Percentiles rank a stretch among this genome's conserved stretches.
Conservation (phyloP, 2,329 filamentous ascomycete species). For the Neonectria neomacrospora region DNA sequence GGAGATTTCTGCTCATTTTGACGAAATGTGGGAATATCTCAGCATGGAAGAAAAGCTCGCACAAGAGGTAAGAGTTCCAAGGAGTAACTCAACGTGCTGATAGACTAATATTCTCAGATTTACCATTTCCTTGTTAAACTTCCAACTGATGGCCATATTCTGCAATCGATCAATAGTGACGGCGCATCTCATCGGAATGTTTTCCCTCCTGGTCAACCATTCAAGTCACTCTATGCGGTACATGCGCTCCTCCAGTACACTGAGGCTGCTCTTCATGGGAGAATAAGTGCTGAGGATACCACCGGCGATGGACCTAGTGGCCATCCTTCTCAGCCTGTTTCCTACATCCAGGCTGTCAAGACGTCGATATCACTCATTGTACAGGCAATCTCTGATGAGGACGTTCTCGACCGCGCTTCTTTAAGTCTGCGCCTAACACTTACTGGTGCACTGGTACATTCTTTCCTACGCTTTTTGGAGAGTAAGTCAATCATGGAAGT, state of each 20-base stretch:
- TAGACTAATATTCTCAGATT: slow-evolving; percentile 58
- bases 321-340: slow-evolving; percentile 36
- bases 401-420: slow-evolving; percentile 57
- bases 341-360: slow-evolving; percentile 51
- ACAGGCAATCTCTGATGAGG: slow-evolving; percentile 68
- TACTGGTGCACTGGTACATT: slow-evolving; percentile 44
- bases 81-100: neutral
- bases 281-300: slow-evolving; percentile 17
- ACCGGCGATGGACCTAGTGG: slow-evolving; percentile 9
- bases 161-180: slow-evolving; percentile 67
- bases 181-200: slow-evolving; percentile 66
- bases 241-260: slow-evolving; percentile 74
- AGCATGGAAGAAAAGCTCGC: slow-evolving; percentile 77
- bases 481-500: slow-evolving; percentile 32
- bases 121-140: slow-evolving; percentile 77
- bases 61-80: slow-evolving; percentile 64
- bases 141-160: slow-evolving; percentile 72
- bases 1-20: slow-evolving; percentile 84
- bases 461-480: slow-evolving; percentile 44
- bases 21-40: slow-evolving; percentile 84
- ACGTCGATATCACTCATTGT: slow-evolving; percentile 66
- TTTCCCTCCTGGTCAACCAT: slow-evolving; percentile 76
- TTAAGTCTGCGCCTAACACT: slow-evolving; percentile 42
- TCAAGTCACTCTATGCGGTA: slow-evolving; percentile 78
- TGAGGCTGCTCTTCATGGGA: slow-evolving; percentile 52